Conservation (phyloP, 768 basidiomycete species). For the Strobilomyces dryophilus region DNA sequence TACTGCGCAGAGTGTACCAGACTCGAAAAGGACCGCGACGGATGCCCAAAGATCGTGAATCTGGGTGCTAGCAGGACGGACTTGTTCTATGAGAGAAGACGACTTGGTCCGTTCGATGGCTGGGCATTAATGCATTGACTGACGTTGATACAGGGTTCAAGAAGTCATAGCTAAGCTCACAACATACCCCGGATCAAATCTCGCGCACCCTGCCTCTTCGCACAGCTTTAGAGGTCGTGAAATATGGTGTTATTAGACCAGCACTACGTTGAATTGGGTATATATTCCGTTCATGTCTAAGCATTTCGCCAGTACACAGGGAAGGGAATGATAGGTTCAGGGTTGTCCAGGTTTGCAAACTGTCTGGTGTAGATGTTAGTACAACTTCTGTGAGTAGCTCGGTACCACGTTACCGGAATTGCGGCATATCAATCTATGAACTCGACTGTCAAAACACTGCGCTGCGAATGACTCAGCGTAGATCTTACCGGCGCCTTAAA, state of each 20-base stretch:
- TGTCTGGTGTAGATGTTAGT: constrained; percentile 33
- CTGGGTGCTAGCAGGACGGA: constrained; percentile 93
- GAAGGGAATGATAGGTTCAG: constrained; percentile 59
- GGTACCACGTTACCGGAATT: constrained; percentile 50
- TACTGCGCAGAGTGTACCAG: constrained; percentile 98
- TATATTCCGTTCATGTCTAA: not conserved
- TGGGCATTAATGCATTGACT: not conserved
- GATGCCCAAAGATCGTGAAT: constrained; percentile 97
- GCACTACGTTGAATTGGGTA: not conserved
- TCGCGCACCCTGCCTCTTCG: not conserved
- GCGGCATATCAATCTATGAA: constrained; percentile 65
- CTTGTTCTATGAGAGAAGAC: constrained; percentile 85
- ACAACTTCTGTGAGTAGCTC: not conserved
- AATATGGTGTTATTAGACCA: not conserved
- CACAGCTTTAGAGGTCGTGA: not conserved
- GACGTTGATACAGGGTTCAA: constrained; percentile 24
- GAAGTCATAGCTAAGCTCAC: constrained; percentile 24
- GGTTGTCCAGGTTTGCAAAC: constrained; percentile 56
- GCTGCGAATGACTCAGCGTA: not conserved
- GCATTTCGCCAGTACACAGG: constrained; percentile 49
- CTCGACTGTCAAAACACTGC: constrained; percentile 4
- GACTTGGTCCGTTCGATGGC: constrained; percentile 53
- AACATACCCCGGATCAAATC: not conserved
- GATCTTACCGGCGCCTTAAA: constrained; percentile 74
- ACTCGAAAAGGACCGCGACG: constrained; percentile 95